Evolutionary conservation across 2,329 filamentous ascomycete genomes (phyloP).

Genomic region (Ophiocordyceps camponoti-saundersi): DNA sequence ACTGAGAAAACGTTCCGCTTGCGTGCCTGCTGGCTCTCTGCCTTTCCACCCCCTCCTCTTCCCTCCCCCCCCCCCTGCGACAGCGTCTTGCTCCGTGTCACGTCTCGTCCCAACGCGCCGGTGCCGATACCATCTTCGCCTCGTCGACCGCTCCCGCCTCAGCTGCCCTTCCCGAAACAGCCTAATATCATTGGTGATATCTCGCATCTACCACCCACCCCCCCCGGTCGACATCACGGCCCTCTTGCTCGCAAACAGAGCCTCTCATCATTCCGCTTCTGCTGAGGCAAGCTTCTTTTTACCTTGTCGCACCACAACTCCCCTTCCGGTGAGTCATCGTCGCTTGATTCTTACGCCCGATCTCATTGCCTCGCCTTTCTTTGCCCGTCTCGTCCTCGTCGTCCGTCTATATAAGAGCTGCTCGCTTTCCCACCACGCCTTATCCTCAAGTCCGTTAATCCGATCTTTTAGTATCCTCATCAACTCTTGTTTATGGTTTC

Average conservation of each 20-base stretch:
- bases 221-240: slow-evolving; percentile 11
- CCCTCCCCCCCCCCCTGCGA: slow-evolving; percentile 1
- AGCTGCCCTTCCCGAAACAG: slow-evolving; percentile 13
- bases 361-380: slow-evolving; percentile 4
- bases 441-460: not conserved
- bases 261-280: slow-evolving; percentile 4
- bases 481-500: slow-evolving; percentile 13
- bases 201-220: slow-evolving; percentile 14
- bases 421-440: too few relatives aligned
- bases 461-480: not conserved
- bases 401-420: not conserved
- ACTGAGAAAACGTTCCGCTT: slow-evolving; percentile 3
- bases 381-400: slow-evolving; percentile 1
- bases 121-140: slow-evolving; percentile 15
- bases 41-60: too few relatives aligned
- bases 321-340: slow-evolving; percentile 16
- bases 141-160: slow-evolving; percentile 11
- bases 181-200: slow-evolving; percentile 17
- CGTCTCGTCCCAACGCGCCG: slow-evolving; percentile 13
- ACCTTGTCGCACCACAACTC: slow-evolving; percentile 12
- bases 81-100: slow-evolving; percentile 14
- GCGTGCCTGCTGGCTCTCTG: not conserved
- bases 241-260: slow-evolving; percentile 7
- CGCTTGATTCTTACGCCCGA: slow-evolving; percentile 9
- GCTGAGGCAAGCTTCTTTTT: slow-evolving; percentile 5